These are phyloP conservation scores for Calonectria multiphialidica DNA, from an alignment of 2,329 filamentous ascomycete species.

Conservation along the genomic window DNA sequence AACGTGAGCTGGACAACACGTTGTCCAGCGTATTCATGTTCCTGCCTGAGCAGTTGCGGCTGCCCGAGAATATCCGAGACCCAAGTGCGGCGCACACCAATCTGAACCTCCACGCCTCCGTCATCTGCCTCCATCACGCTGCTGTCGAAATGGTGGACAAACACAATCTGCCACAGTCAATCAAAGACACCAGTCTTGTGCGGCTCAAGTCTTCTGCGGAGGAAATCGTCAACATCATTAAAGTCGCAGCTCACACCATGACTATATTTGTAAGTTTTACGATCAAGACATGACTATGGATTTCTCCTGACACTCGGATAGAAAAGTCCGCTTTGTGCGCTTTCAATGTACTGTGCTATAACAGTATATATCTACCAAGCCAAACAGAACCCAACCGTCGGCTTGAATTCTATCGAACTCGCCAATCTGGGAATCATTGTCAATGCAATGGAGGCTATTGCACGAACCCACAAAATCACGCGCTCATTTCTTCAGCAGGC, in stretches of 20 bases:
- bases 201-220: slow-evolving; percentile 84
- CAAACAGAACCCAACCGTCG: slow-evolving; percentile 73
- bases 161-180: slow-evolving; percentile 72
- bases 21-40: slow-evolving; percentile 83
- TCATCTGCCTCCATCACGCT: slow-evolving; percentile 90
- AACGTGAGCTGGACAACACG: slow-evolving; percentile 84
- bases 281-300: too few species aligned
- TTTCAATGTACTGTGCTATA: slow-evolving; percentile 87
- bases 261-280: slow-evolving; percentile 70
- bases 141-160: slow-evolving; percentile 87
- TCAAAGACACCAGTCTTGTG: slow-evolving; percentile 78
- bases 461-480: slow-evolving; percentile 79
- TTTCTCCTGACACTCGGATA: slow-evolving; percentile 24
- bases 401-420: slow-evolving; percentile 60
- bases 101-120: slow-evolving; percentile 87
- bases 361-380: slow-evolving; percentile 87
- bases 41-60: slow-evolving; percentile 78
- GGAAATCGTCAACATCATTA: slow-evolving; percentile 87
- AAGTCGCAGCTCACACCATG: slow-evolving; percentile 79
- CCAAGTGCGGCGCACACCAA: slow-evolving; percentile 85
- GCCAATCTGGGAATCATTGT: slow-evolving; percentile 80
- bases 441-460: slow-evolving; percentile 81
- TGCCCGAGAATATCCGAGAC: slow-evolving; percentile 77
- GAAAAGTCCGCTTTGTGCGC: slow-evolving; percentile 62
- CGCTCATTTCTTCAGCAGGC: slow-evolving; percentile 88